A percentile compares a stretch with the other conserved stretches of the same genome.
phyloP scores from a whole-genome alignment of 352 stramenopile genomes.

The Globisporangium barbulae region DNA sequence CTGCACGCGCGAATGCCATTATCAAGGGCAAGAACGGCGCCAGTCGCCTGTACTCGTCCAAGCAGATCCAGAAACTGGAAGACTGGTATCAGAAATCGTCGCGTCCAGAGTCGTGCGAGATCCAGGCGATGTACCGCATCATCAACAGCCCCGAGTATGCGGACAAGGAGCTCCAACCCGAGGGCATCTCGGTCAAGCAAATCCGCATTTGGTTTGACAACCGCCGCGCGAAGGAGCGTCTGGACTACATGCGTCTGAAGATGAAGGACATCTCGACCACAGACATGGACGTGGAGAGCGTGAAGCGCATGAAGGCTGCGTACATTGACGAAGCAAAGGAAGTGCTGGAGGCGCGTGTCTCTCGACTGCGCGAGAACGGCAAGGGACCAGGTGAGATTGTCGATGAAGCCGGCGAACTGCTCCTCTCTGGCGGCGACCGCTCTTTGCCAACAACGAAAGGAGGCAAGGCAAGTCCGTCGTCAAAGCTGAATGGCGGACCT shows the following conservation, averaged over 20 bases:
- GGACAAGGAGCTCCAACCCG: conserved; percentile 78
- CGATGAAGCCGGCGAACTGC: conserved; percentile 73
- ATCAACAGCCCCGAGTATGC: conserved; percentile 84
- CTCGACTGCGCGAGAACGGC: conserved; percentile 73
- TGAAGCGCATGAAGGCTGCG: conserved; percentile 86
- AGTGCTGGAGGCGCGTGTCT: conserved; percentile 79
- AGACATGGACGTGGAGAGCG: conserved; percentile 77
- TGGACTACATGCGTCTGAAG: conserved; percentile 88
- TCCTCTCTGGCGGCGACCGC: conserved; percentile 50
- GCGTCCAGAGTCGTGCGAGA: conserved; percentile 76
- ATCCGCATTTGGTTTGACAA: conserved; percentile 90
- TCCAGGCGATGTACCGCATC: conserved; percentile 89
- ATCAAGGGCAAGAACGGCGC: conserved; percentile 75
- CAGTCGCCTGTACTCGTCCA: conserved; percentile 81
- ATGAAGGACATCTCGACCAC: conserved; percentile 87
- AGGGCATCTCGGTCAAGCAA: conserved; percentile 86
- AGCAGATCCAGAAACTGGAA: conserved; percentile 87
- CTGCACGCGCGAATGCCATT: conserved; percentile 33
- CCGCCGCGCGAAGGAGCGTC: conserved; percentile 73
- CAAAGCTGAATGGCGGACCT: conserved; percentile 26
- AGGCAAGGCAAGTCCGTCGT: conserved; percentile 29
- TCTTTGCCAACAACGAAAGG: conserved; percentile 34
- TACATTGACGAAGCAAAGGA: conserved; percentile 89
- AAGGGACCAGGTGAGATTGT: conserved; percentile 67
- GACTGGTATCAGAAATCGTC: conserved; percentile 87